phyloP scores from a whole-genome alignment of 1,284 basidiomycete species.

The Schizophyllum commune region DNA sequence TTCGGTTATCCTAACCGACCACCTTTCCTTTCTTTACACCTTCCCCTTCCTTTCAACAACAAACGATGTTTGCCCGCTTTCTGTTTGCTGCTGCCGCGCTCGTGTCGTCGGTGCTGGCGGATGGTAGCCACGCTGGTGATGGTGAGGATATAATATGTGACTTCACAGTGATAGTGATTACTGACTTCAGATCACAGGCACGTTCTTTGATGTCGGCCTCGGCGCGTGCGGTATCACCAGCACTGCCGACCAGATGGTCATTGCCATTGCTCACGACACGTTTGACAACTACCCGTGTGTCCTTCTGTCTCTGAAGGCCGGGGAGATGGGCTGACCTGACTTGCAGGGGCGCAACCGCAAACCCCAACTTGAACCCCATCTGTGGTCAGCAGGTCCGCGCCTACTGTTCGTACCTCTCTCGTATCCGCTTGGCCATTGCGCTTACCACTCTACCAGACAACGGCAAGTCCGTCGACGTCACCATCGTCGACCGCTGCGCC shows the following conservation, averaged over 20 bases:
- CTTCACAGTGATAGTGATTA: background rate
- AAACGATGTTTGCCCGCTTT: background rate
- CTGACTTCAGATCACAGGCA: conserved; percentile 9
- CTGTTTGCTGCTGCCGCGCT: background rate
- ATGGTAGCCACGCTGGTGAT: conserved; percentile 4
- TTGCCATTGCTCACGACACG: conserved; percentile 22
- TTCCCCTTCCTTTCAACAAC: background rate
- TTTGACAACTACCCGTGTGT: conserved; percentile 26
- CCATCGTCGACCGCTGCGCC: conserved; percentile 16
- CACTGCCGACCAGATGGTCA: conserved; percentile 22
- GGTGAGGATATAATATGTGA: conserved; percentile 2
- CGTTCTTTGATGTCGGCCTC: conserved; percentile 25
- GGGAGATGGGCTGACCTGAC: background rate
- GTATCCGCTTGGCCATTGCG: no score
- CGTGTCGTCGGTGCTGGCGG: background rate
- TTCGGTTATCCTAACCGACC: background rate
- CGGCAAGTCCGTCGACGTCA: conserved; percentile 13
- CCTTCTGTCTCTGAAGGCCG: background rate
- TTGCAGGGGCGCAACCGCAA: conserved; percentile 8
- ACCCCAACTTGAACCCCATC: conserved; percentile 23
- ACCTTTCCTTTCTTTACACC: background rate
- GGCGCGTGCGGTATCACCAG: conserved; percentile 30
- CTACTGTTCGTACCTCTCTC: conserved; percentile 14
- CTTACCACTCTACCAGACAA: no score
- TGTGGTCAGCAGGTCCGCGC: conserved; percentile 22